A percentile compares a stretch with the other conserved stretches of the same genome.
These are phyloP conservation scores for Stephanodiscus minutulus DNA, from an alignment of 108 stramenopile genomes.

Conservation along the genomic window DNA sequence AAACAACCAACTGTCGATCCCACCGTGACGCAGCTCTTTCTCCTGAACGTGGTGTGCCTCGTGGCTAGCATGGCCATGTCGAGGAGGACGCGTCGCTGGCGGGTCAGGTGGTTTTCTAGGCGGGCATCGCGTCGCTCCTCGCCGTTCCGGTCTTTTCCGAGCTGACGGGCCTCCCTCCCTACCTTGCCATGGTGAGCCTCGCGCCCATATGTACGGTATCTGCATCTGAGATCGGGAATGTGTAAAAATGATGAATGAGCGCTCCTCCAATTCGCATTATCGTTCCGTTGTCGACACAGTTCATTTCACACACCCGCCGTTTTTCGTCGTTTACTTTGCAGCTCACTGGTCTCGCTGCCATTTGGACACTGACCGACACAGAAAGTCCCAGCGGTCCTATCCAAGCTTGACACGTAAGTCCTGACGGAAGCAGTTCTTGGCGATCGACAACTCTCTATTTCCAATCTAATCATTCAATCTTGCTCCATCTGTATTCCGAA, in stretches of 20 bases:
- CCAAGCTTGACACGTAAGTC: slow-evolving; percentile 72
- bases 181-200: slow-evolving; percentile 84
- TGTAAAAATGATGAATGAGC: too few relatives aligned
- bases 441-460: too few relatives aligned
- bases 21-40: slow-evolving; percentile 85
- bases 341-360: slow-evolving; percentile 89
- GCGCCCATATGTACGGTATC: neutral
- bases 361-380: slow-evolving; percentile 93
- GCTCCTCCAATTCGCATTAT: neutral
- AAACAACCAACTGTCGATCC: slow-evolving; percentile 88
- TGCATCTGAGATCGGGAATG: neutral
- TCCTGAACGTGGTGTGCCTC: slow-evolving; percentile 86
- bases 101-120: slow-evolving; percentile 85
- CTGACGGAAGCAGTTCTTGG: too few relatives aligned
- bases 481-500: too few relatives aligned
- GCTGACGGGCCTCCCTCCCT: slow-evolving; percentile 92
- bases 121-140: slow-evolving; percentile 84
- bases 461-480: too few relatives aligned
- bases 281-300: neutral
- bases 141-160: slow-evolving; percentile 89
- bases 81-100: slow-evolving; percentile 70
- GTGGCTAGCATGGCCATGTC: slow-evolving; percentile 82
- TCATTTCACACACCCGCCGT: neutral
- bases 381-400: slow-evolving; percentile 82
- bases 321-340: neutral